Evolutionary conservation across 2,329 filamentous ascomycete genomes (phyloP).

Genomic region (Xylaria sp.): DNA sequence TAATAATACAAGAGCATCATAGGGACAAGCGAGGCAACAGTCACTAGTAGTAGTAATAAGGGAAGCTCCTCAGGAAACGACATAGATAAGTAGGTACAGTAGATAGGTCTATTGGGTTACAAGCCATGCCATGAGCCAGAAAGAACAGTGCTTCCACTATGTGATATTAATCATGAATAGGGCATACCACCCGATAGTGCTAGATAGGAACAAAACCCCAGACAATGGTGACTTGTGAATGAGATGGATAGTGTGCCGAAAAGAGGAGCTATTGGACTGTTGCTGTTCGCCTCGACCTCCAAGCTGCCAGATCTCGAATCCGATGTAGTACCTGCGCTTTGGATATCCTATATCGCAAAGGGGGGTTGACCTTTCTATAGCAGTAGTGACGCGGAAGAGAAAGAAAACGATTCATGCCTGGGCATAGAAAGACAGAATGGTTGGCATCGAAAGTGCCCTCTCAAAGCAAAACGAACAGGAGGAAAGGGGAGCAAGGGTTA

Average conservation of each 20-base stretch:
- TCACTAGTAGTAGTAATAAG: constrained; percentile 22
- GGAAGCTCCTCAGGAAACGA: background rate
- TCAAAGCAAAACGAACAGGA: background rate
- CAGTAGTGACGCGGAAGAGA: background rate
- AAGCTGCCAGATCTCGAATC: background rate
- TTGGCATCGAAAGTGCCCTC: background rate
- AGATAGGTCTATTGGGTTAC: constrained; percentile 26
- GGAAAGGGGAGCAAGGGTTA: constrained; percentile 1
- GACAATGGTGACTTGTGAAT: background rate
- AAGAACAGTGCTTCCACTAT: constrained; percentile 19
- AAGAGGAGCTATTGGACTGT: constrained; percentile 2
- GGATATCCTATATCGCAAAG: background rate
- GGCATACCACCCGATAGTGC: background rate
- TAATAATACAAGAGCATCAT: background rate
- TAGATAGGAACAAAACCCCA: background rate
- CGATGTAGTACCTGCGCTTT: background rate
- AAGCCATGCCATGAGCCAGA: constrained; percentile 3
- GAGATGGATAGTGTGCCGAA: constrained; percentile 1
- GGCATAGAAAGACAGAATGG: background rate
- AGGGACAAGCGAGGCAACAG: constrained; percentile 8
- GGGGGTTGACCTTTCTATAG: background rate
- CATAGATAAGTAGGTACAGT: constrained; percentile 4
- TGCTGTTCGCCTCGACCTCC: constrained; percentile 8
- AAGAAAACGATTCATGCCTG: background rate
- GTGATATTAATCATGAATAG: constrained; percentile 27